Evolutionary conservation across 208 protist species (phyloP).

Genomic region (Entamoeba dispar): DNA sequence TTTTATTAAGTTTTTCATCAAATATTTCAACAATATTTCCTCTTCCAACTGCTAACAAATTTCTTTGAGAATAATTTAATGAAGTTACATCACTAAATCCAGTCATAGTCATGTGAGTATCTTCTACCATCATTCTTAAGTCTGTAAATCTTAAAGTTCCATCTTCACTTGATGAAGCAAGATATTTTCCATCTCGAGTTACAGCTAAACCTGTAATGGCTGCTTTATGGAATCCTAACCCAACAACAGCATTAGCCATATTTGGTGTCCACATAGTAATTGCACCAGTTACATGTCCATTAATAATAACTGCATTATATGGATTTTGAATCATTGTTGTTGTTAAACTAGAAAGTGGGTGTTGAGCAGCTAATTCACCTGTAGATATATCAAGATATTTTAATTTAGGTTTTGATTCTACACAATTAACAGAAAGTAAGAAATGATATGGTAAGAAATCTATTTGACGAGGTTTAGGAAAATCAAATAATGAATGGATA

Average conservation of each 20-base stretch:
- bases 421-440: slow-evolving; percentile 60
- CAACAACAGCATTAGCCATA: slow-evolving; percentile 66
- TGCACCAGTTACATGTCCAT: slow-evolving; percentile 48
- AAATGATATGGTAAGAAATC: slow-evolving; percentile 85
- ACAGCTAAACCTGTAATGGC: slow-evolving; percentile 46
- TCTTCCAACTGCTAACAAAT: not conserved
- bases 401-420: slow-evolving; percentile 51
- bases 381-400: slow-evolving; percentile 56
- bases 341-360: not conserved
- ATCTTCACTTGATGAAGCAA: slow-evolving; percentile 72
- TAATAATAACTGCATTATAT: slow-evolving; percentile 65
- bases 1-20: not conserved
- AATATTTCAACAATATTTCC: not conserved
- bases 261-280: slow-evolving; percentile 82
- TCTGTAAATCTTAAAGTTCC: slow-evolving; percentile 84
- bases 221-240: slow-evolving; percentile 64
- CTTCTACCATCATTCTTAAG: slow-evolving; percentile 58
- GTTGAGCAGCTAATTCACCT: slow-evolving; percentile 55
- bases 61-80: slow-evolving; percentile 16
- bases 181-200: slow-evolving; percentile 61
- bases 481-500: slow-evolving; percentile 3
- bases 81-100: slow-evolving; percentile 26
- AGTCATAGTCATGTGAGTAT: not conserved
- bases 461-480: slow-evolving; percentile 33
- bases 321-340: slow-evolving; percentile 48